A percentile compares a stretch with the other conserved stretches of the same genome.
These are phyloP conservation scores for Colletotrichum cordylinicola DNA, from an alignment of 2,329 filamentous ascomycete genomes.

Conservation along the genomic window DNA sequence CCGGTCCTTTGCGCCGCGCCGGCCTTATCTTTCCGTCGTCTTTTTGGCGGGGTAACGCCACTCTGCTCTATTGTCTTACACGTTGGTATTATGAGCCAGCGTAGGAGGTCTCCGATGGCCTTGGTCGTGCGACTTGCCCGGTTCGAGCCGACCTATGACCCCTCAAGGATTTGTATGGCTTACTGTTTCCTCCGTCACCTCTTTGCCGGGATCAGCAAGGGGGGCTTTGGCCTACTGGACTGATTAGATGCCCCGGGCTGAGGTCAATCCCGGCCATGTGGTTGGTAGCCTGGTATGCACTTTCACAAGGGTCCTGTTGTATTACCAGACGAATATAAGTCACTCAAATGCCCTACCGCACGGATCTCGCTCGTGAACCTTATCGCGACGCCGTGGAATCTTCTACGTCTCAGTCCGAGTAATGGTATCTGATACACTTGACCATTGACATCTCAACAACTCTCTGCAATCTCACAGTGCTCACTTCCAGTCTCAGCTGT, in stretches of 20 bases:
- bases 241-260: background rate
- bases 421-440: background rate
- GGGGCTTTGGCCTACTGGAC: background rate
- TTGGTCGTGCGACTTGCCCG: background rate
- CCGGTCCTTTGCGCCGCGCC: background rate
- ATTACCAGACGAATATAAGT: conserved; percentile 9
- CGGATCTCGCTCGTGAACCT: conserved; percentile 1
- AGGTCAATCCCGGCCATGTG: conserved; percentile 1
- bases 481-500: background rate
- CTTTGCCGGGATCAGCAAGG: background rate
- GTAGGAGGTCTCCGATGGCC: conserved; percentile 13
- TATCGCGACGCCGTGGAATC: conserved; percentile 1
- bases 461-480: background rate
- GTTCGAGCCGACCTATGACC: background rate
- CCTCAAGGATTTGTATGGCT: background rate
- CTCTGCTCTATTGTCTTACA: conserved; percentile 6
- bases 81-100: conserved; percentile 2
- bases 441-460: background rate
- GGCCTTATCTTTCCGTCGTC: conserved; percentile 2
- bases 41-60: conserved; percentile 8
- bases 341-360: background rate
- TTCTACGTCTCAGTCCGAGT: background rate
- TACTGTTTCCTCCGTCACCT: background rate
- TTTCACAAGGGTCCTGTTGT: background rate
- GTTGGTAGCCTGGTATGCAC: background rate